A percentile compares a stretch with the other conserved stretches of the same genome.
phyloP scores from a whole-genome alignment of 305 asterid species.

The Fraxinus platypoda region DNA sequence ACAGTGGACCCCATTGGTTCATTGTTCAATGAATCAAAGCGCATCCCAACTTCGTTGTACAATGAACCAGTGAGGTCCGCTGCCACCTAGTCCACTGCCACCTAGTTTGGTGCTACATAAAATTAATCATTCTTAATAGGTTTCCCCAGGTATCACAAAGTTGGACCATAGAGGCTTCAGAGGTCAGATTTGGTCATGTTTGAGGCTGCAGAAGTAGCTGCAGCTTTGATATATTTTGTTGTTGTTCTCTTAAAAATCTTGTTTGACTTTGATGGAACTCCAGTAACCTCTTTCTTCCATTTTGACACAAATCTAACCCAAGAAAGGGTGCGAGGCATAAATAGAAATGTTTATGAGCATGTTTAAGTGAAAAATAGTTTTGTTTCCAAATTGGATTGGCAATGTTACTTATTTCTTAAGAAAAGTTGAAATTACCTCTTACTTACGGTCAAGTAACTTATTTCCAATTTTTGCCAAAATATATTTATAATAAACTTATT shows the following conservation, averaged over 20 bases:
- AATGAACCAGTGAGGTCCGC: neutral
- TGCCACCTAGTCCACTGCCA: neutral
- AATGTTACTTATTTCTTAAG: neutral
- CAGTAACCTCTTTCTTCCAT: neutral
- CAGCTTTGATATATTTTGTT: neutral
- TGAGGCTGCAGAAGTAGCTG: neutral
- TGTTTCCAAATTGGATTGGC: neutral
- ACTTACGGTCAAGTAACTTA: neutral
- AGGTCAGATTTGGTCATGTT: neutral
- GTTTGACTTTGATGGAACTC: neutral
- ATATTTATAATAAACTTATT: neutral
- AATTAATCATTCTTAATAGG: neutral
- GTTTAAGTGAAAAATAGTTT: neutral
- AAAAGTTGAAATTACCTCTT: neutral
- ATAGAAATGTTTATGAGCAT: neutral
- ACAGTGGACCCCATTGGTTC: neutral
- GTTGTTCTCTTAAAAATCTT: neutral
- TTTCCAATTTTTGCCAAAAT: neutral
- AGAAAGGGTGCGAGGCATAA: neutral
- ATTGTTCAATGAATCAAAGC: neutral
- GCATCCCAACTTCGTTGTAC: neutral
- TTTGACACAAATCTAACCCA: neutral
- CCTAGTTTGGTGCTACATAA: neutral
- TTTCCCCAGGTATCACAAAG: neutral
- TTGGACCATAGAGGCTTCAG: neutral